Conservation (phyloP, 2,329 filamentous ascomycete species). For the Cladobotryum protrusum region DNA sequence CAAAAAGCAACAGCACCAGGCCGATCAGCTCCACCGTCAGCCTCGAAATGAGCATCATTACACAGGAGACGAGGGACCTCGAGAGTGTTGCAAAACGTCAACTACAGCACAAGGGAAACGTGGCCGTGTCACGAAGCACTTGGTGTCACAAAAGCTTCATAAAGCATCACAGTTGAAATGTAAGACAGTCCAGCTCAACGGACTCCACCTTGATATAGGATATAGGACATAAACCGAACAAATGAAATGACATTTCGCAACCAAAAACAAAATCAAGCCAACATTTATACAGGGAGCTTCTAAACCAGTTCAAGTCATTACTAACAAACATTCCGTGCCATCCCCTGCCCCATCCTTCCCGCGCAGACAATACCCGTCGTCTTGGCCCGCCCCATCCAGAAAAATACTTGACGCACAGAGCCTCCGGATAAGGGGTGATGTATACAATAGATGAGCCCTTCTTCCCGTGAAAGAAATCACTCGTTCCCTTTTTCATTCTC, state of each 20-base stretch:
- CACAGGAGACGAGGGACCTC: too few species aligned
- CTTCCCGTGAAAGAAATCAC: background rate
- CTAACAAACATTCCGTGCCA: conserved; percentile 12
- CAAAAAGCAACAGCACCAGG: too few species aligned
- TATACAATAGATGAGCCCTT: conserved; percentile 3
- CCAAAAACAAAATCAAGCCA: conserved; percentile 2
- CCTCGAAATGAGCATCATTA: too few species aligned
- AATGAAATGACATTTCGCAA: background rate
- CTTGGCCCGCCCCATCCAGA: conserved; percentile 1
- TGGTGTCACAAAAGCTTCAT: too few species aligned
- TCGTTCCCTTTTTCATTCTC: background rate
- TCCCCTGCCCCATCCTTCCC: conserved; percentile 5
- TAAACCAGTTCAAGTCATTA: conserved; percentile 13
- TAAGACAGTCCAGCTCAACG: background rate
- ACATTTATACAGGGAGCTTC: conserved; percentile 14
- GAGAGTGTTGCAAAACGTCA: too few species aligned
- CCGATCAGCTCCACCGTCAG: too few species aligned
- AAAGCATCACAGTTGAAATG: too few species aligned
- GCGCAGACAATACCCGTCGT: conserved; percentile 1
- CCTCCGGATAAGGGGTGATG: background rate
- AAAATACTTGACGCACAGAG: conserved; percentile 6
- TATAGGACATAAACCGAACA: background rate
- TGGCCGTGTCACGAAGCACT: too few species aligned
- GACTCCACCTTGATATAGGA: conserved; percentile 4
- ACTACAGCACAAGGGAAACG: too few species aligned